These are phyloP conservation scores for Brassica incana DNA, from an alignment of 345 rosid genomes.

Conservation along the genomic window DNA sequence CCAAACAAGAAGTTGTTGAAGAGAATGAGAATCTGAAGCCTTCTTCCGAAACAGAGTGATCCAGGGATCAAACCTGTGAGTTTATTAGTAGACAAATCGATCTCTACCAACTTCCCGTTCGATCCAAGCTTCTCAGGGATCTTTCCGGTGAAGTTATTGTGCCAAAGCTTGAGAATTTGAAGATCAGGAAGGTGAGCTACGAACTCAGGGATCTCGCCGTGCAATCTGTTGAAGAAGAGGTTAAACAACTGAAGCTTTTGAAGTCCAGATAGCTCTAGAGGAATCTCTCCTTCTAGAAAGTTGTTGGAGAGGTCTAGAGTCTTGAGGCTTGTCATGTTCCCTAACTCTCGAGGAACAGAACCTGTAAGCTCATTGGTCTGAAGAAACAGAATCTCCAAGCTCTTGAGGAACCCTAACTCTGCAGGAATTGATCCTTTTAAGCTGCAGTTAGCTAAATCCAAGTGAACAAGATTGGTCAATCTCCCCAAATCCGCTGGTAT, in stretches of 20 bases:
- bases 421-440: slow-evolving; percentile 69
- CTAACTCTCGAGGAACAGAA: slow-evolving; percentile 64
- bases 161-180: slow-evolving; percentile 68
- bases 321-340: slow-evolving; percentile 68
- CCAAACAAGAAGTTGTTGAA: slow-evolving; percentile 87
- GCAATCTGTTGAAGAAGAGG: slow-evolving; percentile 43
- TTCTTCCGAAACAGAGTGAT: slow-evolving; percentile 52
- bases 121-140: slow-evolving; percentile 72
- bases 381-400: slow-evolving; percentile 65
- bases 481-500: slow-evolving; percentile 72
- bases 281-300: slow-evolving; percentile 72
- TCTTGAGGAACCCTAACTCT: slow-evolving; percentile 63
- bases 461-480: slow-evolving; percentile 56
- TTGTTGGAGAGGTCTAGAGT: slow-evolving; percentile 80
- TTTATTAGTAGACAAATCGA: slow-evolving; percentile 88
- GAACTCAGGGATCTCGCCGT: slow-evolving; percentile 76
- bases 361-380: slow-evolving; percentile 72
- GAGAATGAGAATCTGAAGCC: slow-evolving; percentile 60
- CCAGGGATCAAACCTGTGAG: slow-evolving; percentile 73
- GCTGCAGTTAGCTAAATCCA: slow-evolving; percentile 77
- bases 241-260: slow-evolving; percentile 60
- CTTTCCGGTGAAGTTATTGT: slow-evolving; percentile 83
- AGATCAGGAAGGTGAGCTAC: slow-evolving; percentile 58
- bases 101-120: slow-evolving; percentile 61
- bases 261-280: slow-evolving; percentile 60